Percentiles rank a stretch among this genome's conserved stretches.
phyloP scores from a whole-genome alignment of 1,139 yeast species.

The Pneumocystis sp. region DNA sequence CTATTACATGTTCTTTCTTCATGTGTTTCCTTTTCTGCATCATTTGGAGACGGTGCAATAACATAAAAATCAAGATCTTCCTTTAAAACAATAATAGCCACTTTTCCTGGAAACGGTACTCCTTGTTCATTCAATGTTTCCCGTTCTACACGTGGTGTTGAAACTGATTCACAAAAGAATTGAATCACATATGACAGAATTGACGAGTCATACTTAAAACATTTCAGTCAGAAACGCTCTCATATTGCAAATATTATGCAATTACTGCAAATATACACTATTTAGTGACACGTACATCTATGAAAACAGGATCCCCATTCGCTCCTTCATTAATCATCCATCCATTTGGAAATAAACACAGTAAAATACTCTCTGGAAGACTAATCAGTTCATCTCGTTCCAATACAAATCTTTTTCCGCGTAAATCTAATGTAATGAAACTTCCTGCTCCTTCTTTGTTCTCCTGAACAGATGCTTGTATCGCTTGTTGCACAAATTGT shows the following conservation, averaged over 20 bases:
- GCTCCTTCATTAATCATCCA: conserved; percentile 32
- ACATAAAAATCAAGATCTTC: conserved; percentile 93
- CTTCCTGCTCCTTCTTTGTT: conserved; percentile 11
- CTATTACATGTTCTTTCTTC: not conserved
- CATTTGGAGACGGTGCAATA: conserved; percentile 44
- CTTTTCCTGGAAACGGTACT: conserved; percentile 54
- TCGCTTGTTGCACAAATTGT: not conserved
- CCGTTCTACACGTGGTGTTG: conserved; percentile 23
- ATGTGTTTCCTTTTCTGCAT: conserved; percentile 4
- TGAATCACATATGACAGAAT: conserved; percentile 74
- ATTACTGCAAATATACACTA: not conserved
- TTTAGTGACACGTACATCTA: conserved; percentile 19
- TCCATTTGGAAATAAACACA: conserved; percentile 82
- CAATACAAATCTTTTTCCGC: conserved; percentile 52
- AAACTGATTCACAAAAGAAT: conserved; percentile 32
- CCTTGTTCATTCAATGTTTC: conserved; percentile 6
- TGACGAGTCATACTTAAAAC: conserved; percentile 47
- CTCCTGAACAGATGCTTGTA: not conserved
- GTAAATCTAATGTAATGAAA: conserved; percentile 43
- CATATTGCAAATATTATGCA: not conserved
- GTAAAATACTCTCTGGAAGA: conserved; percentile 74
- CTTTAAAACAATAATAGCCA: conserved; percentile 79
- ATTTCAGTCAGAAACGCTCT: not conserved
- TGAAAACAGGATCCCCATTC: conserved; percentile 64
- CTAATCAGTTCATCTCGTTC: conserved; percentile 82